Base-by-base conservation (phyloP, 441 rosid genomes). In the Mallotus japonicus region DNA sequence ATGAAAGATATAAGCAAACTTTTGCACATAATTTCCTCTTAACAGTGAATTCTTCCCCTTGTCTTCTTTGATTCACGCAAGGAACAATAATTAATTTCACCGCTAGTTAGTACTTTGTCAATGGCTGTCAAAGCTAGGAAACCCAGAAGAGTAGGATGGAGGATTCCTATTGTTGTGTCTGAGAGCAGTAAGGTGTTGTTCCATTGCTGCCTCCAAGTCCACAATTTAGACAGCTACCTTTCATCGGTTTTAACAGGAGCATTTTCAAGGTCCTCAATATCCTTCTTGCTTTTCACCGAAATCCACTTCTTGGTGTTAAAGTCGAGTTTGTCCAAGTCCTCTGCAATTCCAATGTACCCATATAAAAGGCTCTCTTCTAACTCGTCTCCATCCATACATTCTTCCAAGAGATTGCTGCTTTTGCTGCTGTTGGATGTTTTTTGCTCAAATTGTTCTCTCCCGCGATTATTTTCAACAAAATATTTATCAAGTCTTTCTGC, bases 321-420 rank as follows among this genome's bases (percentile, higher is more conserved):
- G 74, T 89, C 94, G 11, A 85, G 80, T 62, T 76, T 77, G 75
- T 86, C 89, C 79, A 89, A 79, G 84, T 89, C 94, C 62, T 89
- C 89, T 0, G 92, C 83, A 54, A 85, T 75, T 51, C 87, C 94
- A 73, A 85, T 75, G 82, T 84, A 89, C 13, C 93, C 93, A 15
- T 84, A 86, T 0, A 86, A 83, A 49, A 84, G 80, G 0, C 67
- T 70, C 79, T 85, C 90, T 77, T 80, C 82, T 72, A 73, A 55
- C 73, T 75, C 75, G 24, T 83, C 87, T 44, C 77, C 85, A 49
- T 20, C 42, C 44, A 11, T 34, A 51, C 70, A 58, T 37, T 57
- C 83, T 60, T 69, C 68, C 32, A 16, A 42, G 28, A 24, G 28
- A 24, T 24, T 24, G 28, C 28, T 24, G 73, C 57, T 69, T 62